Conservation (phyloP, 768 basidiomycete species). For the Exsudoporus frostii region DNA sequence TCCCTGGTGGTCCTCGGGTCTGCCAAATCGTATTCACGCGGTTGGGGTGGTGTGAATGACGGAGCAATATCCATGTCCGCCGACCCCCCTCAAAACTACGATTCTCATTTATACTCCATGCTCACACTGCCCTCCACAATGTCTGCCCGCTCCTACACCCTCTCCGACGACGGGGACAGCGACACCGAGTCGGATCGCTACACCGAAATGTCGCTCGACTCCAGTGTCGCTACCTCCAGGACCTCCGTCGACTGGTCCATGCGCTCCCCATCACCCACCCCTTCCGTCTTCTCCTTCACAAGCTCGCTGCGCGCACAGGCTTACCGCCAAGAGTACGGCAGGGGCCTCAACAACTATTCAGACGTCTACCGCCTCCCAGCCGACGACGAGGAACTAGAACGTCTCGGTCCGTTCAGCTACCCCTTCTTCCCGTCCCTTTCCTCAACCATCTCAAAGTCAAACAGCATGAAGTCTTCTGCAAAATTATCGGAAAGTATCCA, state of each 20-base stretch:
- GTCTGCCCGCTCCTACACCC: constrained; percentile 7
- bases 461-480: constrained; percentile 64
- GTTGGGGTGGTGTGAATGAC: constrained; percentile 26
- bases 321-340: constrained; percentile 64
- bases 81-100: constrained; percentile 21
- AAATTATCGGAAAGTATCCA: constrained; percentile 66
- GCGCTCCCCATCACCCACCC: constrained; percentile 63
- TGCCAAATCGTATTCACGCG: constrained; percentile 25
- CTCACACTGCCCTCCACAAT: constrained; percentile 15
- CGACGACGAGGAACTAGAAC: constrained; percentile 71
- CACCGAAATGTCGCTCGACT: constrained; percentile 42
- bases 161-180: constrained; percentile 43
- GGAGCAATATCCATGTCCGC: constrained; percentile 35
- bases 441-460: constrained; percentile 44
- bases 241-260: constrained; percentile 60
- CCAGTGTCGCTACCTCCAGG: constrained; percentile 43
- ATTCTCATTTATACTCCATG: constrained; percentile 25
- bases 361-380: constrained; percentile 77
- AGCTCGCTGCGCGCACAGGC: constrained; percentile 58
- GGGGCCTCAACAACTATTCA: constrained; percentile 72
- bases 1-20: constrained; percentile 20
- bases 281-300: constrained; percentile 68
- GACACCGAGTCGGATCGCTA: constrained; percentile 43
- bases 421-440: constrained; percentile 1
- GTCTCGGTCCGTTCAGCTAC: constrained; percentile 49